These are phyloP conservation scores for Sphagnum tenellum DNA, from an alignment of 225 moss, liverwort and hornwort genomes.

Conservation along the genomic window DNA sequence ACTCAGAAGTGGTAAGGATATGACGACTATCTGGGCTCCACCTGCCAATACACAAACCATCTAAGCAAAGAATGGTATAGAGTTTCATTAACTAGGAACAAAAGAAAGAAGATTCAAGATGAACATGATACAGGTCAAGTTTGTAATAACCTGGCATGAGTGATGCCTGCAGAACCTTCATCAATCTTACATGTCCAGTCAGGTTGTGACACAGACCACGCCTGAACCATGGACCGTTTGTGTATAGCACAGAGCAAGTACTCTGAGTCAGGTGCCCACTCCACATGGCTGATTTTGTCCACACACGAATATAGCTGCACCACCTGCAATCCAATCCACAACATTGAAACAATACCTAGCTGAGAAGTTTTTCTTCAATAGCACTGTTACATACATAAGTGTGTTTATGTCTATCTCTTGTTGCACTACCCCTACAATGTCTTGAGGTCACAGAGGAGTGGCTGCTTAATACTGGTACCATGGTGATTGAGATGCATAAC, in stretches of 20 bases:
- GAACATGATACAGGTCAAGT: too few species aligned
- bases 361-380: too few species aligned
- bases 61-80: too few species aligned
- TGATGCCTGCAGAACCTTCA: conserved; percentile 75
- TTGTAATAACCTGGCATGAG: conserved; percentile 42
- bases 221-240: conserved; percentile 75
- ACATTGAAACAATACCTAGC: too few species aligned
- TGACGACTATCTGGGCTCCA: conserved; percentile 95
- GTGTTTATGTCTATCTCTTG: too few species aligned
- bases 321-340: conserved; percentile 33
- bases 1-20: conserved; percentile 84
- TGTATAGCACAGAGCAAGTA: conserved; percentile 73
- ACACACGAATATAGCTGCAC: conserved; percentile 81
- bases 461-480: too few species aligned
- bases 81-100: too few species aligned
- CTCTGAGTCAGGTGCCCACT: conserved; percentile 89
- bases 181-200: conserved; percentile 97
- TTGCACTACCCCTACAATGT: too few species aligned
- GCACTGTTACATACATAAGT: too few species aligned
- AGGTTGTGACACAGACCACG: conserved; percentile 76
- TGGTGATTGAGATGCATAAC: too few species aligned
- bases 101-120: too few species aligned
- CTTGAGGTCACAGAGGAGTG: too few species aligned
- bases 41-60: conserved; percentile 9
- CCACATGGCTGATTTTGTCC: conserved; percentile 71